Evolutionary conservation across 148 eudicot species (phyloP).

Genomic region (Simmondsia chinensis): DNA sequence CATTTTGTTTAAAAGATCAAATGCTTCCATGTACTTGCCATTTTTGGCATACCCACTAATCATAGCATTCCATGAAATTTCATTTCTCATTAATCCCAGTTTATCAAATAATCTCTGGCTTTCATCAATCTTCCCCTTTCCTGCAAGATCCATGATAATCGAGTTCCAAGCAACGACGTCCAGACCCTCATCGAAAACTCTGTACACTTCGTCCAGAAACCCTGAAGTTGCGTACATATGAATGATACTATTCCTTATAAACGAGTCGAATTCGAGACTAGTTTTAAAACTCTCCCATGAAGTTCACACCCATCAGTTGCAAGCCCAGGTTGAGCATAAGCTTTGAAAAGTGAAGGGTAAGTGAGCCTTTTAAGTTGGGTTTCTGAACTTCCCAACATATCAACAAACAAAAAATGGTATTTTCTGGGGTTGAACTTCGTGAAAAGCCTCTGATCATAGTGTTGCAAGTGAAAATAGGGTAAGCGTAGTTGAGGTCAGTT

Average conservation of each 20-base stretch:
- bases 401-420: constrained; percentile 31
- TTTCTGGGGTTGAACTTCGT: constrained; percentile 29
- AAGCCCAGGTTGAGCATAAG: constrained; percentile 37
- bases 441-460: constrained; percentile 50
- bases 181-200: constrained; percentile 25
- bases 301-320: constrained; percentile 38
- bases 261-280: constrained; percentile 24
- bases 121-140: constrained; percentile 23
- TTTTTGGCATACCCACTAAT: constrained; percentile 51
- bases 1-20: constrained; percentile 33
- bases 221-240: constrained; percentile 45
- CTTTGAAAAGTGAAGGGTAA: constrained; percentile 51
- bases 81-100: constrained; percentile 28
- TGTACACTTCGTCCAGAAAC: constrained; percentile 30
- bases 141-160: constrained; percentile 48
- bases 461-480: constrained; percentile 41
- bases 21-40: constrained; percentile 26
- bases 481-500: constrained; percentile 36
- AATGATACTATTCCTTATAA: constrained; percentile 32
- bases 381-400: constrained; percentile 29
- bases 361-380: constrained; percentile 33
- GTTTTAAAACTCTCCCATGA: constrained; percentile 37
- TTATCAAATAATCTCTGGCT: constrained; percentile 34
- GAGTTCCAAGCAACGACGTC: constrained; percentile 53
- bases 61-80: constrained; percentile 47